Percentiles rank a stretch among this genome's conserved stretches.
Evolutionary conservation across 768 basidiomycete species (phyloP).

Genomic region (Russula brevipes): DNA sequence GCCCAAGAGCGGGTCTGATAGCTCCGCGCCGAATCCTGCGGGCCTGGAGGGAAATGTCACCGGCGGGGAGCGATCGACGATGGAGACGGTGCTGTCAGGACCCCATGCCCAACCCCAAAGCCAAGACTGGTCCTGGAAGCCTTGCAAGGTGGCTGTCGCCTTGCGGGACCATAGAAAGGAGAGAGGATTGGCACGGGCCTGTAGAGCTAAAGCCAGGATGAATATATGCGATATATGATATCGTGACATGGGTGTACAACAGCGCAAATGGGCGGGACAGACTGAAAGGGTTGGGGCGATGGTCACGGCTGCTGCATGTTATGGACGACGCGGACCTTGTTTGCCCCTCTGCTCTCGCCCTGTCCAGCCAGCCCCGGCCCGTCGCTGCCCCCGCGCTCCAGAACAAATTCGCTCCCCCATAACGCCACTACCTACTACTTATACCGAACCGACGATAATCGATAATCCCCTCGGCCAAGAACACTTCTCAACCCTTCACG

Average conservation of each 20-base stretch:
- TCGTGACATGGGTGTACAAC: slow-evolving; percentile 5
- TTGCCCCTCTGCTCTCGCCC: no score
- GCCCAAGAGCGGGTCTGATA: slow-evolving; percentile 44
- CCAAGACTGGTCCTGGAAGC: slow-evolving; percentile 32
- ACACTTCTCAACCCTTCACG: no score
- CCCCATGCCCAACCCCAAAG: slow-evolving; percentile 40
- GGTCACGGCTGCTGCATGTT: background rate
- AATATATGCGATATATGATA: slow-evolving; percentile 5
- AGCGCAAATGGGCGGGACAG: background rate
- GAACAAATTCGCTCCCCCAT: no score
- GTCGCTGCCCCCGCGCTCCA: no score
- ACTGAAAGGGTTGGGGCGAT: background rate
- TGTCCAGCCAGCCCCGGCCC: no score
- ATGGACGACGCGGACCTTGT: background rate
- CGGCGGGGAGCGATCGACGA: slow-evolving; percentile 69
- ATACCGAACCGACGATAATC: no score
- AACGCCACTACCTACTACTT: no score
- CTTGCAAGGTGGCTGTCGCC: slow-evolving; percentile 26
- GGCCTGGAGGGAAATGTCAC: slow-evolving; percentile 64
- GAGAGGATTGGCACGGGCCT: slow-evolving; percentile 1
- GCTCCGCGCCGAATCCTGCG: slow-evolving; percentile 74
- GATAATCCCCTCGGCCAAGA: no score
- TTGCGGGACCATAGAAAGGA: slow-evolving; percentile 31
- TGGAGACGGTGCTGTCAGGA: slow-evolving; percentile 50
- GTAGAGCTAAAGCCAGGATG: slow-evolving; percentile 6